These are phyloP conservation scores for Fusarium pseudocircinatum DNA, from an alignment of 2,329 filamentous ascomycete species.

Conservation along the genomic window DNA sequence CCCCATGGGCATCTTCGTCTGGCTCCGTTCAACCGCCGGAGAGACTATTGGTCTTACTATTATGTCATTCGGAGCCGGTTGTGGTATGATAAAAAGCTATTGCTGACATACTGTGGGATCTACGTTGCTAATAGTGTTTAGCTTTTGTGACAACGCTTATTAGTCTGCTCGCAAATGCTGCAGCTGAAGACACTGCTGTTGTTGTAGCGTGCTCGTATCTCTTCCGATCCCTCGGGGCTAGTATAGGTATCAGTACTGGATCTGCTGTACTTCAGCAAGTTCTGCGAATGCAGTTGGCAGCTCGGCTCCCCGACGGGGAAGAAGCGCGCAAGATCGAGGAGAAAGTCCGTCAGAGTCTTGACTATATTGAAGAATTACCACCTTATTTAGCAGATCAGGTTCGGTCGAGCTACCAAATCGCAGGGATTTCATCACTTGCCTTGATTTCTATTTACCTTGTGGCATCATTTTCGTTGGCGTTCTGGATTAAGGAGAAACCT, in stretches of 20 bases:
- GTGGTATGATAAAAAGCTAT: constrained; percentile 40
- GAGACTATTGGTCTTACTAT: constrained; percentile 67
- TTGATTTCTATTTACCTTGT: constrained; percentile 51
- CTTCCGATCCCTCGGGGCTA: constrained; percentile 82
- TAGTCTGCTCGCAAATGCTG: constrained; percentile 75
- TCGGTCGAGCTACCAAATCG: constrained; percentile 69
- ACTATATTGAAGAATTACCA: constrained; percentile 73
- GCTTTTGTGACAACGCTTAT: constrained; percentile 67
- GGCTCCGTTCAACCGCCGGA: constrained; percentile 58
- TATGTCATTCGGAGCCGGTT: constrained; percentile 52
- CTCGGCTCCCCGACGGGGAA: constrained; percentile 63
- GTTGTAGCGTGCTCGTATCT: constrained; percentile 83
- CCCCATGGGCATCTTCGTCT: constrained; percentile 62
- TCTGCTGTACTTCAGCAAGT: constrained; percentile 77
- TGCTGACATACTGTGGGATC: background rate
- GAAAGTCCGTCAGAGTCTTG: constrained; percentile 74
- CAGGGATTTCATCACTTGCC: constrained; percentile 53
- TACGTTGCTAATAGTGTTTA: background rate
- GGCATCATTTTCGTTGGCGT: constrained; percentile 52
- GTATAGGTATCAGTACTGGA: constrained; percentile 75
- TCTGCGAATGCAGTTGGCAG: constrained; percentile 65
- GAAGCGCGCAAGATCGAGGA: constrained; percentile 73
- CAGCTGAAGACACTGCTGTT: constrained; percentile 74
- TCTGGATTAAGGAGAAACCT: constrained; percentile 67
- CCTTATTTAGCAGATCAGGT: constrained; percentile 68